These are phyloP conservation scores for Fusarium sulawesiense DNA, from an alignment of 2,329 filamentous ascomycete genomes.

Conservation along the genomic window DNA sequence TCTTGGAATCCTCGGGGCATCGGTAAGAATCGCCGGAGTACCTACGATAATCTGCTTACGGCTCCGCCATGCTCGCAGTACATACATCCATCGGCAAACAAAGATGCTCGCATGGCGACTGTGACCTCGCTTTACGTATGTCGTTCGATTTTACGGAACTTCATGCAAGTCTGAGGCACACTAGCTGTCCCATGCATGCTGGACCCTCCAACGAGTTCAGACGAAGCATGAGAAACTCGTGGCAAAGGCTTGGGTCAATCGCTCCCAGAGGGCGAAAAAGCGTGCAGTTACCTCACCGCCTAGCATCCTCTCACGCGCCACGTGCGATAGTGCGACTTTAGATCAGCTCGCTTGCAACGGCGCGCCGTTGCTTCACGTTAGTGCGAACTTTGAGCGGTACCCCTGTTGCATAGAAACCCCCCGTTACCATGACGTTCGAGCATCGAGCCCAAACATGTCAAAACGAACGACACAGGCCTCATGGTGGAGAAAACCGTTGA, in stretches of 20 bases:
- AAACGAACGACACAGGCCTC: conserved; percentile 7
- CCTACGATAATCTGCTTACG: conserved; percentile 1
- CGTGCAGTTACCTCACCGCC: conserved; percentile 17
- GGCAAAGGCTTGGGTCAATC: conserved; percentile 13
- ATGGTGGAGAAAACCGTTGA: conserved; percentile 28
- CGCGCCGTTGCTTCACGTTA: conserved; percentile 28
- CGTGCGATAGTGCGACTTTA: conserved; percentile 29
- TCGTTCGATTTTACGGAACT: conserved; percentile 11
- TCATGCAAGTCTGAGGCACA: conserved; percentile 28
- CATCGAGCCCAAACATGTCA: conserved; percentile 15
- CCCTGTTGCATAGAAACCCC: conserved; percentile 29
- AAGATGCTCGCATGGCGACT: conserved; percentile 17
- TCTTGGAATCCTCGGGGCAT: conserved; percentile 11
- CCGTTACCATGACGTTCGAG: conserved; percentile 24
- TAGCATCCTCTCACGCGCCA: conserved; percentile 22
- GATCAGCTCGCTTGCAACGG: conserved; percentile 30
- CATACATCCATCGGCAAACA: conserved; percentile 12
- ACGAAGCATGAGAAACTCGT: conserved; percentile 11
- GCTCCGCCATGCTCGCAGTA: conserved; percentile 3
- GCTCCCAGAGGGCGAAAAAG: conserved; percentile 6
- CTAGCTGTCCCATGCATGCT: conserved; percentile 11
- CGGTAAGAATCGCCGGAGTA: conserved; percentile 9
- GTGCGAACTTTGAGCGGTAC: conserved; percentile 5
- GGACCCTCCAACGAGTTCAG: conserved; percentile 15
- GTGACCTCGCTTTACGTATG: conserved; percentile 3